Percentiles rank a stretch among this genome's conserved stretches.
Conservation (phyloP, 257 asterid species). For the Solanum megistacrolobum region DNA sequence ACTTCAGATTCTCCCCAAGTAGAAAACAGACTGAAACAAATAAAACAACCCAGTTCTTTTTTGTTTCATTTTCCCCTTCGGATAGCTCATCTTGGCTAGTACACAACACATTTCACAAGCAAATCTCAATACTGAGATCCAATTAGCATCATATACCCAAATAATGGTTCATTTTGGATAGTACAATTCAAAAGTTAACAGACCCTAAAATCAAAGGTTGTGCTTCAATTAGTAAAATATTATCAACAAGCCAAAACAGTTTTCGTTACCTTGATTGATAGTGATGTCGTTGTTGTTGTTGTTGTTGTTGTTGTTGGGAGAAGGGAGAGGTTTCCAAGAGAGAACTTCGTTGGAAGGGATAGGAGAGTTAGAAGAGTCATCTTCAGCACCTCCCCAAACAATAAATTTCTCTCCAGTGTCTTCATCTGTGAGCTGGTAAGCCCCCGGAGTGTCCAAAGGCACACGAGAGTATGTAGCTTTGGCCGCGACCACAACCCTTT, state of each 20-base stretch:
- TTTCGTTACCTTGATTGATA: not conserved
- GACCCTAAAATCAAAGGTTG: not conserved
- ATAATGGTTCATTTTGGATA: not conserved
- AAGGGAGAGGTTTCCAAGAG: conserved; percentile 16
- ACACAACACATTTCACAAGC: not conserved
- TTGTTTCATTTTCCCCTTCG: not conserved
- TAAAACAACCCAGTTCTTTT: not conserved
- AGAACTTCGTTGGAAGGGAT: conserved; percentile 18
- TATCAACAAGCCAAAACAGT: not conserved
- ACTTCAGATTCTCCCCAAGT: not conserved
- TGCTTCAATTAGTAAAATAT: not conserved
- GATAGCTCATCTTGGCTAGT: not conserved
- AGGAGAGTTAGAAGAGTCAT: conserved; percentile 12
- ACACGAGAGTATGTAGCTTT: conserved; percentile 16
- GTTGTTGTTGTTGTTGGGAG: conserved; percentile 1
- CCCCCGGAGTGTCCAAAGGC: conserved; percentile 30
- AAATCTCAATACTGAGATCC: not conserved
- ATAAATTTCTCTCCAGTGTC: conserved; percentile 30
- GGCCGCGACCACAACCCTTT: not conserved
- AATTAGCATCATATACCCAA: not conserved
- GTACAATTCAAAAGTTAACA: not conserved
- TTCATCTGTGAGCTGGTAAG: conserved; percentile 32
- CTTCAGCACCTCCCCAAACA: conserved; percentile 30
- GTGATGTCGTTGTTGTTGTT: not conserved
- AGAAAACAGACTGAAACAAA: not conserved